Conservation (phyloP, 352 stramenopile genomes). For the Pythium plurisporium region DNA sequence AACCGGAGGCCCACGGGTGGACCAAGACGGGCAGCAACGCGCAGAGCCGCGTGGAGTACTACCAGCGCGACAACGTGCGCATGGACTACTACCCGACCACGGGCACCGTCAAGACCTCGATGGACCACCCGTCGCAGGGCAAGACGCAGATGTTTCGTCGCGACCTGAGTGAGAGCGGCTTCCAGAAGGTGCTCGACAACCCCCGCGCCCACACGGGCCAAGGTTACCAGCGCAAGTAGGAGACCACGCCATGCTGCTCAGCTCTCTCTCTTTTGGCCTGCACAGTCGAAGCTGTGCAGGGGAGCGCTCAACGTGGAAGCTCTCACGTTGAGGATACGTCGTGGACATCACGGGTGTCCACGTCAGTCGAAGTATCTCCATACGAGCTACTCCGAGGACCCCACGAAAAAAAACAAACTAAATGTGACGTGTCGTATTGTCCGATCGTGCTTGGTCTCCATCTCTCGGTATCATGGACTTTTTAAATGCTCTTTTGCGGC, state of each 20-base stretch:
- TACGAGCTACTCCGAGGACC: too few species aligned
- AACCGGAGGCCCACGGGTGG: constrained; percentile 20
- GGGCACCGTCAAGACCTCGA: constrained; percentile 21
- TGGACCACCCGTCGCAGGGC: constrained; percentile 23
- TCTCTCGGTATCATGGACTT: not conserved
- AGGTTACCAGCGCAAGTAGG: constrained; percentile 15
- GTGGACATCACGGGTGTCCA: too few species aligned
- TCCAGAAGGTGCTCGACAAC: constrained; percentile 23
- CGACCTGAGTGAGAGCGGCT: constrained; percentile 19
- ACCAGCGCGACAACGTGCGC: constrained; percentile 22
- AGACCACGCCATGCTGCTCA: too few species aligned
- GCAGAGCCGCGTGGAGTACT: constrained; percentile 23
- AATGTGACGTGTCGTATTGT: too few species aligned
- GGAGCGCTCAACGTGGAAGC: too few species aligned
- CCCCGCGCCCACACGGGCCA: constrained; percentile 21
- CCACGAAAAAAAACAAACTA: too few species aligned
- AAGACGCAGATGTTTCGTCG: constrained; percentile 26
- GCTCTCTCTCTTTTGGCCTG: too few species aligned
- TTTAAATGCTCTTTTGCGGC: constrained; percentile 18
- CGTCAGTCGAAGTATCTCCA: too few species aligned
- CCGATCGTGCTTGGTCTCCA: too few species aligned
- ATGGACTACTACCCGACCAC: constrained; percentile 29
- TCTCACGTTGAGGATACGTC: too few species aligned
- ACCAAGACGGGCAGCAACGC: constrained; percentile 23
- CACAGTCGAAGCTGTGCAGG: too few species aligned